phyloP scores from a whole-genome alignment of 2,329 filamentous ascomycete species.

The Harringtonia aguacate region DNA sequence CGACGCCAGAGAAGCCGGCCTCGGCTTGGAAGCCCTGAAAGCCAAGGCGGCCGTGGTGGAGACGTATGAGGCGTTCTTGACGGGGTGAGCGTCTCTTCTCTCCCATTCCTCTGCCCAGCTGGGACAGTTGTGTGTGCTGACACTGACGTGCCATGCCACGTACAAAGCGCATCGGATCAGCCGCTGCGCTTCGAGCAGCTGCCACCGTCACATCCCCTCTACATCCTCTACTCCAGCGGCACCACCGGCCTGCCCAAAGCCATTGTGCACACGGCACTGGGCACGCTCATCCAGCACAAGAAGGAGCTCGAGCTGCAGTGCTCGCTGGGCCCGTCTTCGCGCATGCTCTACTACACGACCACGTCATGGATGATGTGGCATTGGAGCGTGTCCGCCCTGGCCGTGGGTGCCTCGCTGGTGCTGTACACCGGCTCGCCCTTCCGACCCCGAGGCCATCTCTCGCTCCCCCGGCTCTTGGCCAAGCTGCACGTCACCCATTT shows the following conservation, averaged over 20 bases:
- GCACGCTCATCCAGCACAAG: constrained; percentile 90
- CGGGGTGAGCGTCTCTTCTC: constrained; percentile 15
- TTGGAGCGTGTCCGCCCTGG: constrained; percentile 81
- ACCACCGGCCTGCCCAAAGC: constrained; percentile 85
- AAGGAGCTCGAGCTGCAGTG: constrained; percentile 89
- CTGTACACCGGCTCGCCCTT: constrained; percentile 93
- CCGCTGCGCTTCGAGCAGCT: constrained; percentile 63
- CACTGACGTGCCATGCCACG: constrained; percentile 6
- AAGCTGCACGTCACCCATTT: constrained; percentile 82
- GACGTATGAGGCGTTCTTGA: constrained; percentile 35
- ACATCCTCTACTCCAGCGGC: constrained; percentile 87
- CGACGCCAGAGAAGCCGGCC: constrained; percentile 17
- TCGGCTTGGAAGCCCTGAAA: constrained; percentile 30
- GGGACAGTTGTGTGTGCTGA: too few species aligned
- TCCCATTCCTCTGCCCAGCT: not conserved
- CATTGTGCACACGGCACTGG: constrained; percentile 84
- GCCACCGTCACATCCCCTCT: constrained; percentile 76
- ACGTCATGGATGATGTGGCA: constrained; percentile 99
- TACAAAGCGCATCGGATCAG: constrained; percentile 26
- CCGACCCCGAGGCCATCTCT: constrained; percentile 64
- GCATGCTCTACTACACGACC: constrained; percentile 88
- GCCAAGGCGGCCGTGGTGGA: constrained; percentile 27
- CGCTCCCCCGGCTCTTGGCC: constrained; percentile 73
- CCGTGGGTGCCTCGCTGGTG: constrained; percentile 71
- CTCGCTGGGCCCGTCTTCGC: constrained; percentile 60